These are phyloP conservation scores for Leccinum broughii DNA, from an alignment of 768 basidiomycete genomes.

Conservation along the genomic window DNA sequence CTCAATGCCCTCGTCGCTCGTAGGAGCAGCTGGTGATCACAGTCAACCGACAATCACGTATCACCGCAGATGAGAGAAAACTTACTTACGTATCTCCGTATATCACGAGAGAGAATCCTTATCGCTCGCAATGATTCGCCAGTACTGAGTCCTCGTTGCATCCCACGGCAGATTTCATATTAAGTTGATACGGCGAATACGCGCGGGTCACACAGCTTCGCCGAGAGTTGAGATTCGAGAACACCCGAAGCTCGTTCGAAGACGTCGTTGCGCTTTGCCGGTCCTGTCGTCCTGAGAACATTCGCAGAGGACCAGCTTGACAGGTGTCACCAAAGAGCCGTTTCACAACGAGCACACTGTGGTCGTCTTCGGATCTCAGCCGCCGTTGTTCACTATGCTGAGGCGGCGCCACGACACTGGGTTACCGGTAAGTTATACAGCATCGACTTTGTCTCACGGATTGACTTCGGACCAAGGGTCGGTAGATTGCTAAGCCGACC, in stretches of 20 bases:
- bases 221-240: not conserved
- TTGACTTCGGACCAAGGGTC: not conserved
- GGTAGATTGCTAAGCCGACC: not conserved
- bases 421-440: not conserved
- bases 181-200: not conserved
- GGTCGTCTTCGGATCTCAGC: not conserved
- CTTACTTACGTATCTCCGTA: slow-evolving; percentile 15
- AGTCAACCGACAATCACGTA: not conserved
- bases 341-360: slow-evolving; percentile 3
- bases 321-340: slow-evolving; percentile 7
- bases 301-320: slow-evolving; percentile 1
- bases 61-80: not conserved
- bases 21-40: not conserved
- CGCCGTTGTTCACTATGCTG: not conserved
- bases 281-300: slow-evolving; percentile 5
- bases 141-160: not conserved
- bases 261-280: not conserved
- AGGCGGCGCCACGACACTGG: not conserved
- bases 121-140: slow-evolving; percentile 6
- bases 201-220: too few species aligned
- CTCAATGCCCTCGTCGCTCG: not conserved
- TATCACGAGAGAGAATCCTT: slow-evolving; percentile 14
- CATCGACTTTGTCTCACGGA: not conserved
- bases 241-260: slow-evolving; percentile 4
- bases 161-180: not conserved